These are phyloP conservation scores for Wickerhamiella slavikovae DNA, from an alignment of 805 yeast genomes.

Conservation along the genomic window DNA sequence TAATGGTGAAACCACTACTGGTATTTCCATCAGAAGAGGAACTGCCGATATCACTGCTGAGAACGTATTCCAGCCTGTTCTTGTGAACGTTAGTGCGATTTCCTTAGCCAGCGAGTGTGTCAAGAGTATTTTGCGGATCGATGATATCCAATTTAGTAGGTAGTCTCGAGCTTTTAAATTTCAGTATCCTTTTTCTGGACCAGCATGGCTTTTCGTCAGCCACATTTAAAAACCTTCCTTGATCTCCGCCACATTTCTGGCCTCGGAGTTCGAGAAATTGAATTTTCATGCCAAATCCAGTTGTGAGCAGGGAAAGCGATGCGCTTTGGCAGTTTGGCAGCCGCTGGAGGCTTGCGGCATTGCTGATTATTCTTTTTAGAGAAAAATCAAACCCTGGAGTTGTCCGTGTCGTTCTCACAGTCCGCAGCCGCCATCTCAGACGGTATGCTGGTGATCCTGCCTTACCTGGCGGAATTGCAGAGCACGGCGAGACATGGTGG, in stretches of 20 bases:
- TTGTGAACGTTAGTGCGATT: constrained; percentile 86
- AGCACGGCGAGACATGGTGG: constrained; percentile 5
- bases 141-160: constrained; percentile 86
- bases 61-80: constrained; percentile 88
- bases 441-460: constrained; percentile 5
- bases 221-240: no score
- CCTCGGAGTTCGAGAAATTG: no score
- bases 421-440: constrained; percentile 2
- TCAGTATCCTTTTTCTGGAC: no score
- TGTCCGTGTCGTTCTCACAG: constrained; percentile 2
- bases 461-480: constrained; percentile 4
- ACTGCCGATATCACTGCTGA: constrained; percentile 86
- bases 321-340: constrained; percentile 2
- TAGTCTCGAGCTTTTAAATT: constrained; percentile 17
- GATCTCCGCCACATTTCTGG: no score
- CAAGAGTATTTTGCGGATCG: constrained; percentile 86
- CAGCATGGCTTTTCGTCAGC: no score
- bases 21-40: constrained; percentile 83
- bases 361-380: constrained; percentile 4
- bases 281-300: background rate
- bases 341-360: constrained; percentile 1
- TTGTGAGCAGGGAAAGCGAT: constrained; percentile 1
- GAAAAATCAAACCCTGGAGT: constrained; percentile 3
- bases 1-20: constrained; percentile 80
- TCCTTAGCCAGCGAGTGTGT: constrained; percentile 92